Base-by-base conservation (phyloP, 2,329 filamentous ascomycete species). In the Neophaeococcomyces mojaviensis region DNA sequence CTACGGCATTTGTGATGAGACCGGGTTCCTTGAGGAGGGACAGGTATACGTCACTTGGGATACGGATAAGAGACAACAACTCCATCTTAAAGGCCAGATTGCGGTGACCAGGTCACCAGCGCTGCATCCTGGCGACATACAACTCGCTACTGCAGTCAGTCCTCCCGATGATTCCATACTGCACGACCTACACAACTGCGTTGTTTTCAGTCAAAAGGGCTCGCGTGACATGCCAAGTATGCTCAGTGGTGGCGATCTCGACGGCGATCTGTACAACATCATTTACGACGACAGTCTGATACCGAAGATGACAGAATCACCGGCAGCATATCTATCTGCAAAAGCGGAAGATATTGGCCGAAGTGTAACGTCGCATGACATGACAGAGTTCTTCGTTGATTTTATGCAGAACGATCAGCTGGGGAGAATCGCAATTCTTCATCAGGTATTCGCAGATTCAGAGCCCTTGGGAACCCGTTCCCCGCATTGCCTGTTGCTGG, bases 1-100 rank as follows among this genome's bases (percentile, higher is more conserved):
- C 0, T 88, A 88, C 55, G 88, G 88, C 0, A 73, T 94, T 41
- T 85, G 92, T 78, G 88, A 94, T 51, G 87, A 94, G 62, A 88
- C 84, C 0, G 78, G 77, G 0, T 76, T 73, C 30, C 68, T 94
- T 0, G 53, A 73, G 8, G 80, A 86, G 57, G 76, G 76, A 1
- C 70, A 94, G 51, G 74, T 90, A 0, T 89, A 81, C 55, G 74
- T 85, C 44, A 74, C 77, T 0, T 78, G 79, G 37, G 68, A 49
- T 38, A 56, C 64, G 12, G 56, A 64, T 15, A 57, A 57, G 3
- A 42, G 55, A 31, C 50, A 55, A 30, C 53, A 61, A 37, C 55
- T 65, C 12, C 18, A 4, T 22, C 30, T 43, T 13, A 52, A 65
- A 18, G 53, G 58, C 2, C 68, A 73, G 0, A 65, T 88, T 4